These are phyloP conservation scores for Rhizopogon salebrosus DNA, from an alignment of 768 basidiomycete species.

Conservation along the genomic window DNA sequence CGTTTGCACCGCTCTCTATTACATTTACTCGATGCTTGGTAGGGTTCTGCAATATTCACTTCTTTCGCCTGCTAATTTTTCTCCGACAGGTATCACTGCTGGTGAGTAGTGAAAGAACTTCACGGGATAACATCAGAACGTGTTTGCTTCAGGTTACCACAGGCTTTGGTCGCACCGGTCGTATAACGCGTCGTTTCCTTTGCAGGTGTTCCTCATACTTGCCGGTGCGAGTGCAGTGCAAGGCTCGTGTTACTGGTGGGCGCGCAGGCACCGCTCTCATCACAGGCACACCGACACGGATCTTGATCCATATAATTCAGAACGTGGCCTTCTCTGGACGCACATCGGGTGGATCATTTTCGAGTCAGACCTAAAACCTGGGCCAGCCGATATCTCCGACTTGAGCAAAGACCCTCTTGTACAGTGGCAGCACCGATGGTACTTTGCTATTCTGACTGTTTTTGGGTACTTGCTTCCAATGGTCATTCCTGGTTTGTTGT, in stretches of 20 bases:
- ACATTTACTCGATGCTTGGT: constrained; percentile 86
- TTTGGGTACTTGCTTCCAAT: constrained; percentile 74
- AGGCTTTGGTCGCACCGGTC: constrained; percentile 84
- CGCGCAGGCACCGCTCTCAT: constrained; percentile 76
- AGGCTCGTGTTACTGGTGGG: constrained; percentile 88
- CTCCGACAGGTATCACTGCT: constrained; percentile 44
- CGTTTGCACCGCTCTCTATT: constrained; percentile 64
- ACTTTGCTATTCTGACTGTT: constrained; percentile 53
- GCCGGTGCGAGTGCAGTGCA: constrained; percentile 82
- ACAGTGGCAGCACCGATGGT: constrained; percentile 74
- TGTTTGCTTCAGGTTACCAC: constrained; percentile 56
- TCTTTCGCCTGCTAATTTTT: constrained; percentile 11
- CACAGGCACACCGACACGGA: constrained; percentile 85
- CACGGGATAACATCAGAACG: constrained; percentile 1
- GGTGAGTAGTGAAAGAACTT: constrained; percentile 21
- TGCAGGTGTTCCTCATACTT: constrained; percentile 65
- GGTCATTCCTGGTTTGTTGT: constrained; percentile 62
- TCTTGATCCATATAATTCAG: constrained; percentile 79
- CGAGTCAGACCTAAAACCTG: constrained; percentile 67
- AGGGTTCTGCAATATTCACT: constrained; percentile 15
- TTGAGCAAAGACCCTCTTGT: constrained; percentile 64
- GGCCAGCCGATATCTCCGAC: constrained; percentile 69
- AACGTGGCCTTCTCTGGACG: constrained; percentile 73
- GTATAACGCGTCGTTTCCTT: constrained; percentile 68
- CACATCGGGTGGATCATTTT: constrained; percentile 85